These are phyloP conservation scores for Kregervanrija delftensis DNA, from an alignment of 805 yeast genomes.

Conservation along the genomic window DNA sequence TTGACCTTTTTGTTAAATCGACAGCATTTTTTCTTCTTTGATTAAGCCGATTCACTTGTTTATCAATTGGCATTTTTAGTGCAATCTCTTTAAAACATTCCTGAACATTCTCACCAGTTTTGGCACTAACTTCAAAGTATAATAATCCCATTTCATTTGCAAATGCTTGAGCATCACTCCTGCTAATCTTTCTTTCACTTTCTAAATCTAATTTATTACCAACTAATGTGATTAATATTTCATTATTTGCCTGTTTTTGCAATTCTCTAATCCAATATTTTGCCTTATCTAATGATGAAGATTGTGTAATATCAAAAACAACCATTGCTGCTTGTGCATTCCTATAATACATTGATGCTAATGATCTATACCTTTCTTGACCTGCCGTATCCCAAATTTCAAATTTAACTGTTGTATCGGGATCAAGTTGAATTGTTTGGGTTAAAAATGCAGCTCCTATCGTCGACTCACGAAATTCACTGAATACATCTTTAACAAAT, in stretches of 20 bases:
- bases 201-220: constrained; percentile 70
- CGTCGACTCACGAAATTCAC: constrained; percentile 68
- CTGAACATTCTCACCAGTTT: constrained; percentile 44
- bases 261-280: constrained; percentile 74
- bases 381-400: constrained; percentile 75
- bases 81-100: constrained; percentile 47
- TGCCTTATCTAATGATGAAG: constrained; percentile 62
- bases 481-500: constrained; percentile 67
- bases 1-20: constrained; percentile 26
- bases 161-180: constrained; percentile 44
- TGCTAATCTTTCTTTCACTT: constrained; percentile 38
- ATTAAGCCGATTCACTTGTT: constrained; percentile 16
- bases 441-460: constrained; percentile 83
- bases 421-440: constrained; percentile 53
- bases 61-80: constrained; percentile 32
- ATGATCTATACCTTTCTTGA: constrained; percentile 69
- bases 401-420: constrained; percentile 50
- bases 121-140: constrained; percentile 53
- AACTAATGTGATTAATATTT: constrained; percentile 73
- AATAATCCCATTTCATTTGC: constrained; percentile 45
- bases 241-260: constrained; percentile 70
- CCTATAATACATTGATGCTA: constrained; percentile 80
- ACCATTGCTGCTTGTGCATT: constrained; percentile 76
- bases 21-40: constrained; percentile 21
- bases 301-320: constrained; percentile 68